phyloP scores from a whole-genome alignment of 2,329 filamentous ascomycete genomes.

The Nemania serpens region DNA sequence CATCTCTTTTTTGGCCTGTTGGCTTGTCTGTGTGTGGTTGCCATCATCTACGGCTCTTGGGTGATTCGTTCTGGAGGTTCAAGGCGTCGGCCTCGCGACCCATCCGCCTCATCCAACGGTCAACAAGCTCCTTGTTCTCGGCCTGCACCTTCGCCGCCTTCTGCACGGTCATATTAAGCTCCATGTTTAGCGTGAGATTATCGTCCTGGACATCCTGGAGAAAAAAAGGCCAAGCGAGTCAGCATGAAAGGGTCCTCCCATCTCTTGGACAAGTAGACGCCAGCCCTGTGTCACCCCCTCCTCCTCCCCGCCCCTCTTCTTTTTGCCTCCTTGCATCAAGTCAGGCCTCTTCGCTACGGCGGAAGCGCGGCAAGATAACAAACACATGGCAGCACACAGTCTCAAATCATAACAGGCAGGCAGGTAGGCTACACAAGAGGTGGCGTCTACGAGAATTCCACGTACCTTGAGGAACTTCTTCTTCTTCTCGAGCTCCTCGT shows the following conservation, averaged over 20 bases:
- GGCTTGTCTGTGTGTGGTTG: background rate
- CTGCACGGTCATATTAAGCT: conserved; percentile 85
- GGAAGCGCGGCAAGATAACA: background rate
- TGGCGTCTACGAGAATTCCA: conserved; percentile 1
- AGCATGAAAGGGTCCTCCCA: conserved; percentile 1
- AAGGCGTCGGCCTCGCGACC: conserved; percentile 84
- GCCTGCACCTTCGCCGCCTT: conserved; percentile 71
- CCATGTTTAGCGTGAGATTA: conserved; percentile 82
- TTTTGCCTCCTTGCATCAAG: background rate
- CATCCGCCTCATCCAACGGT: conserved; percentile 90
- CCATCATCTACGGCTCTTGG: conserved; percentile 36
- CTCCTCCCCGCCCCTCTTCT: background rate
- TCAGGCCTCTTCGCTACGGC: background rate
- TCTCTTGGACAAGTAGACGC: background rate
- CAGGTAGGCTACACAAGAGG: too few species aligned
- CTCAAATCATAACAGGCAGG: background rate
- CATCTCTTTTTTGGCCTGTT: too few species aligned
- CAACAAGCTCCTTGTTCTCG: conserved; percentile 88
- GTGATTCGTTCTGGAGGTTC: conserved; percentile 68
- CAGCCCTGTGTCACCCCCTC: background rate
- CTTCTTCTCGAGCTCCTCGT: conserved; percentile 85
- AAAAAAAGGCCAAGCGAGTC: background rate
- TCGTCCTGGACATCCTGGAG: conserved; percentile 84
- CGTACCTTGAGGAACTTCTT: conserved; percentile 76
- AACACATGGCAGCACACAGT: conserved; percentile 3